These are phyloP conservation scores for Calocybe cyanea DNA, from an alignment of 768 basidiomycete species.

Conservation along the genomic window DNA sequence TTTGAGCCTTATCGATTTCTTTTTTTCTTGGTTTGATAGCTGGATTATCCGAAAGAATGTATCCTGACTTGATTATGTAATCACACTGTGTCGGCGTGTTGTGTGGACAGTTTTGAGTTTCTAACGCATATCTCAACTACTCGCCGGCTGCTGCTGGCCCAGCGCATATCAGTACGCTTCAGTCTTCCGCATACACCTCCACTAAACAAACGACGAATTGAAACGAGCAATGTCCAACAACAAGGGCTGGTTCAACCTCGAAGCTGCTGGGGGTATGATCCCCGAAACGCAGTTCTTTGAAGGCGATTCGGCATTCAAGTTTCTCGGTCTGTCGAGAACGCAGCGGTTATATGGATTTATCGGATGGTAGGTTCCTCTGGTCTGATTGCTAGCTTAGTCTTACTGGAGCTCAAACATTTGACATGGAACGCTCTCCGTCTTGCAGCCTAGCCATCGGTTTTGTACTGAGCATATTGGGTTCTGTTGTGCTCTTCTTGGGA, in stretches of 20 bases:
- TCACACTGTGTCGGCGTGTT: background rate
- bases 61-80: conserved; percentile 12
- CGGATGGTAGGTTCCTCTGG: conserved; percentile 62
- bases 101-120: too few species aligned
- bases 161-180: conserved; percentile 15
- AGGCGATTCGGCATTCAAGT: conserved; percentile 84
- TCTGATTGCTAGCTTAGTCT: too few species aligned
- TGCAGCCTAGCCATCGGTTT: conserved; percentile 71
- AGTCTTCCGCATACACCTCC: conserved; percentile 7
- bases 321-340: conserved; percentile 72
- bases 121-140: conserved; percentile 1
- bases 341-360: conserved; percentile 85
- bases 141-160: conserved; percentile 29
- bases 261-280: conserved; percentile 54
- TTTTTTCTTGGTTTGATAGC: background rate
- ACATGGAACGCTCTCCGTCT: too few species aligned
- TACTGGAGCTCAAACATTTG: too few species aligned
- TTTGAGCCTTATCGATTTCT: too few species aligned
- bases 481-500: conserved; percentile 73
- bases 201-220: background rate
- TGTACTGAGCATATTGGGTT: conserved; percentile 74
- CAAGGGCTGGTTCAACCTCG: conserved; percentile 88
- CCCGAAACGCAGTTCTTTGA: conserved; percentile 85
- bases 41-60: background rate
- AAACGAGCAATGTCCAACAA: conserved; percentile 39